These are phyloP conservation scores for Guillardia theta DNA, from an alignment of 78 protist species.

Conservation along the genomic window DNA sequence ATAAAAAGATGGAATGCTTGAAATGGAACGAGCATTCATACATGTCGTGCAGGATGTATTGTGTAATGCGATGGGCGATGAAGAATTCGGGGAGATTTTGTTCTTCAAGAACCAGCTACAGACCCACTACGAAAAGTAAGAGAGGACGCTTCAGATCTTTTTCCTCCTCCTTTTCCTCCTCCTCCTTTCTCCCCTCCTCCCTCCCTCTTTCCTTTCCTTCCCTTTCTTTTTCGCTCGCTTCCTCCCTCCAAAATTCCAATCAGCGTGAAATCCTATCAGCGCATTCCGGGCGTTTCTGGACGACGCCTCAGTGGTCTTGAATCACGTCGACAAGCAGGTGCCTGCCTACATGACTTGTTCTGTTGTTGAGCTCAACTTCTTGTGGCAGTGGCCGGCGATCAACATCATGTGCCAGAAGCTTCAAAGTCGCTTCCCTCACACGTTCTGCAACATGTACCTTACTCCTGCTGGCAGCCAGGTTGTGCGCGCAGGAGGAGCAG, in stretches of 20 bases:
- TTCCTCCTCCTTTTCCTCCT: neutral
- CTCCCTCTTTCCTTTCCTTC: neutral
- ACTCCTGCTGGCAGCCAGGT: too few relatives aligned
- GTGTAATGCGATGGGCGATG: neutral
- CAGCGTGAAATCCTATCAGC: neutral
- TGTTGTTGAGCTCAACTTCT: too few relatives aligned
- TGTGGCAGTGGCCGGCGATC: neutral
- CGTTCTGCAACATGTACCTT: slow-evolving; percentile 36
- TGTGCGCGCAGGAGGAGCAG: too few relatives aligned
- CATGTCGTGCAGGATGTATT: too few relatives aligned
- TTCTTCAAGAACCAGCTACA: neutral
- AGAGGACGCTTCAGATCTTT: neutral
- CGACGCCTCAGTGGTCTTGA: neutral
- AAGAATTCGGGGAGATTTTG: neutral
- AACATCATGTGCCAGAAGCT: neutral
- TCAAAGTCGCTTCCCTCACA: neutral
- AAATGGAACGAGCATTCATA: too few relatives aligned
- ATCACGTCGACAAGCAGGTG: slow-evolving; percentile 5
- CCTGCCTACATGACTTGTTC: too few relatives aligned
- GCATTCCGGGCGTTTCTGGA: neutral
- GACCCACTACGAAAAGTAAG: neutral
- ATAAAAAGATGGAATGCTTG: too few relatives aligned
- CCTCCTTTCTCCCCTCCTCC: neutral
- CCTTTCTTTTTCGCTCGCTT: neutral
- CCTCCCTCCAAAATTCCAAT: neutral